These are phyloP conservation scores for Tetracladium marchalianum DNA, from an alignment of 495 filamentous ascomycete species.

Conservation along the genomic window DNA sequence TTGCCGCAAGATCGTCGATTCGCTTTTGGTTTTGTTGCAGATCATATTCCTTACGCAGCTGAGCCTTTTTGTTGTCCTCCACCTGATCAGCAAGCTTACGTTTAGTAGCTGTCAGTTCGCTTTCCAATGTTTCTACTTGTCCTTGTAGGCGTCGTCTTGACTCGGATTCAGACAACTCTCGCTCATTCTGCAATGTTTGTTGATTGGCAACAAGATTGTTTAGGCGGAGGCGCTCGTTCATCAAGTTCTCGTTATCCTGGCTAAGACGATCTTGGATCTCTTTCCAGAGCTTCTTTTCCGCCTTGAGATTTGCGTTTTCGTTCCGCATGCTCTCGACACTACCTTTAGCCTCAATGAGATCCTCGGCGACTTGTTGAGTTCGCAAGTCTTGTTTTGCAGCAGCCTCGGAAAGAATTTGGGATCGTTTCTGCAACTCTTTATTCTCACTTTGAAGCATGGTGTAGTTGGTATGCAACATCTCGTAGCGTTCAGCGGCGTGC, in stretches of 20 bases:
- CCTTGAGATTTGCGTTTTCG: constrained; percentile 85
- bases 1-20: constrained; percentile 82
- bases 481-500: constrained; percentile 70
- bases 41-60: constrained; percentile 80
- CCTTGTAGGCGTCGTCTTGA: constrained; percentile 64
- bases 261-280: constrained; percentile 77
- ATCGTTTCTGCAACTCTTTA: constrained; percentile 69
- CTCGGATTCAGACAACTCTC: constrained; percentile 77
- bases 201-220: constrained; percentile 70
- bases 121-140: constrained; percentile 65
- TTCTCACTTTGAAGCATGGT: constrained; percentile 75
- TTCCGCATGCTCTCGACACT: constrained; percentile 78
- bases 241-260: constrained; percentile 75
- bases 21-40: constrained; percentile 73
- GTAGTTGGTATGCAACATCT: constrained; percentile 86
- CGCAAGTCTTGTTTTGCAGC: constrained; percentile 81
- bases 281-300: constrained; percentile 86
- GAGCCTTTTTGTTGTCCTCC: constrained; percentile 69
- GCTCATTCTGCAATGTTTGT: constrained; percentile 81
- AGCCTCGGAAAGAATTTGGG: constrained; percentile 62
- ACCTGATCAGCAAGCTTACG: constrained; percentile 74
- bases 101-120: constrained; percentile 67
- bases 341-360: constrained; percentile 76
- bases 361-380: constrained; percentile 86
- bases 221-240: constrained; percentile 71